phyloP scores from a whole-genome alignment of 1,139 yeast species.

The Geotrichum phurueaensis region DNA sequence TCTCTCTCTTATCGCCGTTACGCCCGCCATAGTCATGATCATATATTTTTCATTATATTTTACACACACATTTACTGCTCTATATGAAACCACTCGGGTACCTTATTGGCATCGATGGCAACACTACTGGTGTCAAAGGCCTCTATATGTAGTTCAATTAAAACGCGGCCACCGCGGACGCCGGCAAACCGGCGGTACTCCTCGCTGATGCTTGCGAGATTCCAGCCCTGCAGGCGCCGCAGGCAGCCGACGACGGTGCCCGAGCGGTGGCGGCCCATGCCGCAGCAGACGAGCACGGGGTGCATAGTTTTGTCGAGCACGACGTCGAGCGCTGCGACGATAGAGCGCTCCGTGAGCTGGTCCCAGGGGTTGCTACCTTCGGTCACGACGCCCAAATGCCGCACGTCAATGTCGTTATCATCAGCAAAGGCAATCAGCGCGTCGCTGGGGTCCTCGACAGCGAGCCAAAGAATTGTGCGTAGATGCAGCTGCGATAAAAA shows the following conservation, averaged over 20 bases:
- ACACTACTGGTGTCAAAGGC: constrained; percentile 62
- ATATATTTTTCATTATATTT: neutral
- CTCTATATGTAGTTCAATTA: constrained; percentile 86
- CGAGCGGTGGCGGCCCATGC: constrained; percentile 95
- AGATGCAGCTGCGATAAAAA: constrained; percentile 69
- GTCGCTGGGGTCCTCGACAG: constrained; percentile 92
- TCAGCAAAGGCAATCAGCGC: constrained; percentile 78
- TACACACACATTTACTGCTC: neutral
- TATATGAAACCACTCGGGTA: constrained; percentile 45
- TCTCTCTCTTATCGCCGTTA: neutral
- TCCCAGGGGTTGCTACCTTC: constrained; percentile 93
- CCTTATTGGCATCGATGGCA: constrained; percentile 43
- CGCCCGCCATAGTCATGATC: neutral
- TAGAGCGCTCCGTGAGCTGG: constrained; percentile 80
- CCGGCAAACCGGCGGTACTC: constrained; percentile 94
- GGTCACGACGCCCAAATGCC: constrained; percentile 51
- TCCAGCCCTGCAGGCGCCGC: constrained; percentile 90
- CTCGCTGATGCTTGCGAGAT: constrained; percentile 85
- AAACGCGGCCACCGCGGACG: constrained; percentile 80
- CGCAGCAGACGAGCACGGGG: constrained; percentile 87
- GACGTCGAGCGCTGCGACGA: constrained; percentile 69
- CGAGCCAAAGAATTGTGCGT: constrained; percentile 84
- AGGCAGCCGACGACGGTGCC: constrained; percentile 95
- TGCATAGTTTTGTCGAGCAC: constrained; percentile 66
- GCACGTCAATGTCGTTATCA: constrained; percentile 56